A percentile compares a stretch with the other conserved stretches of the same genome.
Evolutionary conservation across 805 yeast genomes (phyloP).

Genomic region (Pichia gijzeniarum): DNA sequence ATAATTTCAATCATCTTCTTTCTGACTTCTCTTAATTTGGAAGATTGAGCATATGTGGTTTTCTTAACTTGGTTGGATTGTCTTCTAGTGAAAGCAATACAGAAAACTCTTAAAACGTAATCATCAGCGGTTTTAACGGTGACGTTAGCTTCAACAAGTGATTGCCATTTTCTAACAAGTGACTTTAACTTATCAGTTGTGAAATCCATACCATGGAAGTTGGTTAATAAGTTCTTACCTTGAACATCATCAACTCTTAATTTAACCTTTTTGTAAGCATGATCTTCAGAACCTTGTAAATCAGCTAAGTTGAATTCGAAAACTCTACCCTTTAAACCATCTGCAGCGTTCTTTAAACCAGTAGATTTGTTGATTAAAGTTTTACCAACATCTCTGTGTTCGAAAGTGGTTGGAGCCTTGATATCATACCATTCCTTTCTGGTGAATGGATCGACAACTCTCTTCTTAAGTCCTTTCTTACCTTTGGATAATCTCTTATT

Average conservation of each 20-base stretch:
- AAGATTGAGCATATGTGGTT: constrained; percentile 96
- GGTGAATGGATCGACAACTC: constrained; percentile 98
- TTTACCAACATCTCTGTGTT: constrained; percentile 98
- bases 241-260: constrained; percentile 98
- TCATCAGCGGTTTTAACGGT: constrained; percentile 98
- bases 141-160: constrained; percentile 95
- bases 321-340: constrained; percentile 96
- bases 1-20: constrained; percentile 94
- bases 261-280: constrained; percentile 94
- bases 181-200: constrained; percentile 97
- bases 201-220: constrained; percentile 99
- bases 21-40: constrained; percentile 96
- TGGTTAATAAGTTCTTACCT: constrained; percentile 97
- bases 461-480: constrained; percentile 98
- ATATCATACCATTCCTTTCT: constrained; percentile 98
- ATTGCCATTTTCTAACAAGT: constrained; percentile 98
- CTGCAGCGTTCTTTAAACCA: constrained; percentile 97
- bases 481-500: constrained; percentile 79
- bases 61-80: constrained; percentile 95
- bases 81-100: constrained; percentile 98
- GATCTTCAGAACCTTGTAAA: constrained; percentile 98
- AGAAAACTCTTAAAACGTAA: constrained; percentile 92
- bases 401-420: constrained; percentile 98
- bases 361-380: constrained; percentile 97
- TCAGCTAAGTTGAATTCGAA: constrained; percentile 95